A percentile compares a stretch with the other conserved stretches of the same genome.
These are phyloP conservation scores for Pythium angustatum DNA, from an alignment of 352 stramenopile species.

Conservation along the genomic window DNA sequence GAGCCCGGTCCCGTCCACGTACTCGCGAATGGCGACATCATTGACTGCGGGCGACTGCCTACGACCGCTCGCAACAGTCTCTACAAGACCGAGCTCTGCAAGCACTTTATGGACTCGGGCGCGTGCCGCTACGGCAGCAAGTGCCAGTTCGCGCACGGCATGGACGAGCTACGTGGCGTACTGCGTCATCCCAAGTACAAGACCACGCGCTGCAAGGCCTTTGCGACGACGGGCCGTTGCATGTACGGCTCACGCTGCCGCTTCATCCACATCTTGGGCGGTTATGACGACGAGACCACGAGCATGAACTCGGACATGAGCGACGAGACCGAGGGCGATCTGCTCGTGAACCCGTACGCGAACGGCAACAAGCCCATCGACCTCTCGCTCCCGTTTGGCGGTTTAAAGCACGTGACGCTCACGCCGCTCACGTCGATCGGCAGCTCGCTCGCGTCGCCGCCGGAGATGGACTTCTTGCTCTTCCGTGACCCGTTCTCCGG, in stretches of 20 bases:
- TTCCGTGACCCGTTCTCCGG: conserved; percentile 58
- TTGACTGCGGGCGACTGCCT: conserved; percentile 76
- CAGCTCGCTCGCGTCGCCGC: conserved; percentile 36
- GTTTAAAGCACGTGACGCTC: conserved; percentile 62
- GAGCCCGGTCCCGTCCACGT: conserved; percentile 54
- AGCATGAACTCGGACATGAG: conserved; percentile 60
- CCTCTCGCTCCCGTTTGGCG: conserved; percentile 62
- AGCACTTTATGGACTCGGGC: conserved; percentile 87
- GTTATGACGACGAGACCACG: conserved; percentile 34
- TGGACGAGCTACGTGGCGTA: conserved; percentile 82
- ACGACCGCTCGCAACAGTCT: conserved; percentile 84
- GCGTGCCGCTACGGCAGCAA: conserved; percentile 86
- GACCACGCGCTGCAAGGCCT: conserved; percentile 90
- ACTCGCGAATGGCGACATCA: conserved; percentile 84
- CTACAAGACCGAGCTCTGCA: conserved; percentile 93
- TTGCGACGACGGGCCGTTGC: conserved; percentile 80
- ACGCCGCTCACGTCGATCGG: conserved; percentile 47
- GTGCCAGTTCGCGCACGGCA: conserved; percentile 89
- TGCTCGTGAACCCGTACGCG: conserved; percentile 70
- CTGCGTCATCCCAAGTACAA: conserved; percentile 92
- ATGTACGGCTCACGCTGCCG: conserved; percentile 88
- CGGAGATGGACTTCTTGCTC: conserved; percentile 28
- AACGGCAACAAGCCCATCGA: conserved; percentile 63
- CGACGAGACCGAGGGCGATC: conserved; percentile 60
- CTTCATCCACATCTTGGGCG: conserved; percentile 82